Conservation (phyloP, 345 rosid species). For the Populus alba region DNA sequence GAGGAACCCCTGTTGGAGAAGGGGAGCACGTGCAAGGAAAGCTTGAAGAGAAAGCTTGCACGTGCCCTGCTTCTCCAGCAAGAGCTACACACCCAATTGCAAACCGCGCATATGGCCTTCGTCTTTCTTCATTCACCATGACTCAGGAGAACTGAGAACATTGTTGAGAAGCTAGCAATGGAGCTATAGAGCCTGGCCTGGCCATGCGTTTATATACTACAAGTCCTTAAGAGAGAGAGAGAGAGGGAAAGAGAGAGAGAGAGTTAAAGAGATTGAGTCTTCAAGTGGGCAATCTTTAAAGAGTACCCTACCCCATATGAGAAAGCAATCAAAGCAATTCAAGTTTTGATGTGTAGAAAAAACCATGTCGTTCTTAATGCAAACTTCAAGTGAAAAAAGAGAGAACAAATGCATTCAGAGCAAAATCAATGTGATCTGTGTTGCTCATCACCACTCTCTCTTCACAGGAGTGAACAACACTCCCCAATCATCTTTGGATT, state of each 20-base stretch:
- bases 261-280: conserved; percentile 50
- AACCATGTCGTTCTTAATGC: too few relatives aligned
- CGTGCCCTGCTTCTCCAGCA: conserved; percentile 99
- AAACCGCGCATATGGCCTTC: too few relatives aligned
- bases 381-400: too few relatives aligned
- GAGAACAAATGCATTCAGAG: too few relatives aligned
- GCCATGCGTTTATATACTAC: conserved; percentile 35
- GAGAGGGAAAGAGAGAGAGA: background rate
- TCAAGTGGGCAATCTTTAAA: conserved; percentile 41
- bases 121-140: background rate
- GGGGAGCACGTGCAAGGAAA: conserved; percentile 99
- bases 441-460: too few relatives aligned
- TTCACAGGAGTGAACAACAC: too few relatives aligned
- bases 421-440: too few relatives aligned
- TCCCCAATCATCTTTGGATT: too few relatives aligned
- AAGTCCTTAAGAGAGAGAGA: conserved; percentile 20
- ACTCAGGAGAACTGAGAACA: too few relatives aligned
- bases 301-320: too few relatives aligned
- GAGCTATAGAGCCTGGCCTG: background rate
- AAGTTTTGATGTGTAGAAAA: too few relatives aligned
- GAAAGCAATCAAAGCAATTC: too few relatives aligned
- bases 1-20: conserved; percentile 93
- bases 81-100: conserved; percentile 46
- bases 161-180: conserved; percentile 4
- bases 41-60: conserved; percentile 35